Percentiles rank a stretch among this genome's conserved stretches.
phyloP scores from a whole-genome alignment of 1,284 basidiomycete species.

The Sanguinoderma infundibulare region DNA sequence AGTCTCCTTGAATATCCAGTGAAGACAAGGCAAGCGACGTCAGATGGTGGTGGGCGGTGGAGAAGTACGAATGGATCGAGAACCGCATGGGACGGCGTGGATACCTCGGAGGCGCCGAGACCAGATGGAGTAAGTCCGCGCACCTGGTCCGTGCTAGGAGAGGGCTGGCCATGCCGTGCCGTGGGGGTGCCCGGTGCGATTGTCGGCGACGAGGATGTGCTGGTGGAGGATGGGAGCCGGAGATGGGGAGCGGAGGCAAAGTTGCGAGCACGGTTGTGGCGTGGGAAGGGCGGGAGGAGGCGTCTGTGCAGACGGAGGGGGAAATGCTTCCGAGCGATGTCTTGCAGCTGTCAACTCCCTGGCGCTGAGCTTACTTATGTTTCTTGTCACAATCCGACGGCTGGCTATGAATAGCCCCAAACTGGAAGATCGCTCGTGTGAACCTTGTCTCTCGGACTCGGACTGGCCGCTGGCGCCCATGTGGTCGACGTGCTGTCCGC shows the following conservation, averaged over 20 bases:
- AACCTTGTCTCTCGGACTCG: not conserved
- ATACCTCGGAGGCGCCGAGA: not conserved
- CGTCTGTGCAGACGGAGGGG: not conserved
- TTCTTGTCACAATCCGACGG: conserved; percentile 9
- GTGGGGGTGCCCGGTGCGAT: not conserved
- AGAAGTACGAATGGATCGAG: not conserved
- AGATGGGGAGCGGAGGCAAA: not conserved
- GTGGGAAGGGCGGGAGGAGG: conserved; percentile 17
- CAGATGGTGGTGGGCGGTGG: not conserved
- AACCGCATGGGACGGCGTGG: not conserved
- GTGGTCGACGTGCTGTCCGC: conserved; percentile 6
- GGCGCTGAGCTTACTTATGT: conserved; percentile 3
- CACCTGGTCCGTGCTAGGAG: not conserved
- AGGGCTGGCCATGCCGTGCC: not conserved
- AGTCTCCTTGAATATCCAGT: not conserved
- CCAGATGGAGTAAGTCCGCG: not conserved
- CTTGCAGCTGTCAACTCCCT: conserved; percentile 21
- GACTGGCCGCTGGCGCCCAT: not conserved
- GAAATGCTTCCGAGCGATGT: conserved; percentile 14
- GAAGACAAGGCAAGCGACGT: not conserved
- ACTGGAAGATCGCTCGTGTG: not conserved
- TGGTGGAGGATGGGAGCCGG: not conserved
- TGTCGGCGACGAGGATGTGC: not conserved
- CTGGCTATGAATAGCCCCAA: conserved; percentile 14
- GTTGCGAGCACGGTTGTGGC: conserved; percentile 17